Evolutionary conservation across 2,329 filamentous ascomycete genomes (phyloP), one percentile per base, ranked within the genome.

Genomic region (Stagonosporopsis chrysanthemi): DNA sequence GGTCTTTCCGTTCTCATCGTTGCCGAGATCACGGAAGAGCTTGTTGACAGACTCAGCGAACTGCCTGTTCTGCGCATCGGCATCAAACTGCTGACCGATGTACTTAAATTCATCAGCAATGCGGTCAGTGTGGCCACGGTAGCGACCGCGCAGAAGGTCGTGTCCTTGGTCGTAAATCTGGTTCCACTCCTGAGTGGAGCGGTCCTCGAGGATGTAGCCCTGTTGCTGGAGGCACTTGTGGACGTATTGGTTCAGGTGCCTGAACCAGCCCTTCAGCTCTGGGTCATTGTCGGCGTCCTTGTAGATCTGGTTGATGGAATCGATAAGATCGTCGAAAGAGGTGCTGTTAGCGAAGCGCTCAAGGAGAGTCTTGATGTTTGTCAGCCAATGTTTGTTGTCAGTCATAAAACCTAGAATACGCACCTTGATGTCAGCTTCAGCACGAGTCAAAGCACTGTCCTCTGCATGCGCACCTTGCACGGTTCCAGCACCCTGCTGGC

Each of bases 311-410:
- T 92, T 89, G 76, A 99, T 89, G 0, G 92, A 87, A 17, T 90
- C 88, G 80, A 95, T 92, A 4, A 98, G 81, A 65, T 96, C 91
- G 62, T 96, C 89, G 31, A 88, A 87, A 0, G 93, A 97, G 8
- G 95, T 98, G 71, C 89, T 89, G 77, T 99, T 98, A 73, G 95
- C 95, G 69, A 97, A 98, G 44, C 95, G 90, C 82, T 98, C 95
- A 65, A 99, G 88, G 19, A 99, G 82, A 8, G 87, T 91, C 86
- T 91, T 82, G 19, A 80, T 77, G 43, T 75, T 69, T 64, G 79
- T 86, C 77, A 86, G 82, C 80, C 78, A 77, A 69, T 78, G 68
- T 69, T 74, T 67, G 73, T 78, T 63, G 62, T 72, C 58, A 58
- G 36, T 62, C 52, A 56, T 48, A 78, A 77, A 67, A 67, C 75